Conservation (phyloP, 2,329 filamentous ascomycete genomes). For the Phialemoniopsis sp. region DNA sequence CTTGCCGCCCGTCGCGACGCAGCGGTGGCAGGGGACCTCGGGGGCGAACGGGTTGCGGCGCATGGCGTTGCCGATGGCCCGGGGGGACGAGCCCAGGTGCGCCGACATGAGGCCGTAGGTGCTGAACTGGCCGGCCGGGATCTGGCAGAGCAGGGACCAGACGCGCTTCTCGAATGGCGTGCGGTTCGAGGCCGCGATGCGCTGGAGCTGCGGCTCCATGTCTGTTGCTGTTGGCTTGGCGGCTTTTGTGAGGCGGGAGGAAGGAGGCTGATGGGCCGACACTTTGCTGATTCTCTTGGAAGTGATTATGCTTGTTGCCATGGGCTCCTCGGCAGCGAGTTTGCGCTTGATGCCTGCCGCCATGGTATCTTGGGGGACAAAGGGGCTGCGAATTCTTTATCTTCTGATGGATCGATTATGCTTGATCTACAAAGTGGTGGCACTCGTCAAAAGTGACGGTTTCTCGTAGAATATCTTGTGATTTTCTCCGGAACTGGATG, state of each 20-base stretch:
- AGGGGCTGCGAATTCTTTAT: too few species aligned
- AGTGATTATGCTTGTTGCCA: not conserved
- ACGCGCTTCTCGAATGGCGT: slow-evolving; percentile 60
- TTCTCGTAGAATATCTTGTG: too few species aligned
- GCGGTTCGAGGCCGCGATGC: slow-evolving; percentile 35
- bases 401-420: too few species aligned
- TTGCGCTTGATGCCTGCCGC: not conserved
- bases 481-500: too few species aligned
- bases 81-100: slow-evolving; percentile 65
- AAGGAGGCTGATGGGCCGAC: too few species aligned
- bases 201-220: slow-evolving; percentile 34
- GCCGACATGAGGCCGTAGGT: slow-evolving; percentile 72
- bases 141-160: slow-evolving; percentile 70
- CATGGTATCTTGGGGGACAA: not conserved
- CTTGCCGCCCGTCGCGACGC: slow-evolving; percentile 69
- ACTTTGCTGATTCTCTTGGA: too few species aligned
- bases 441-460: too few species aligned
- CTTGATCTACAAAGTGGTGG: too few species aligned
- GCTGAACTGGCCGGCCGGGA: slow-evolving; percentile 70
- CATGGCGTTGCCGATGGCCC: slow-evolving; percentile 75
- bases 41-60: slow-evolving; percentile 80
- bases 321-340: not conserved
- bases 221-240: slow-evolving; percentile 6
- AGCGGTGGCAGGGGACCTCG: slow-evolving; percentile 75
- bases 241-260: not conserved